Base-by-base conservation (phyloP, 345 rosid species). In the Gossypium arboreum region DNA sequence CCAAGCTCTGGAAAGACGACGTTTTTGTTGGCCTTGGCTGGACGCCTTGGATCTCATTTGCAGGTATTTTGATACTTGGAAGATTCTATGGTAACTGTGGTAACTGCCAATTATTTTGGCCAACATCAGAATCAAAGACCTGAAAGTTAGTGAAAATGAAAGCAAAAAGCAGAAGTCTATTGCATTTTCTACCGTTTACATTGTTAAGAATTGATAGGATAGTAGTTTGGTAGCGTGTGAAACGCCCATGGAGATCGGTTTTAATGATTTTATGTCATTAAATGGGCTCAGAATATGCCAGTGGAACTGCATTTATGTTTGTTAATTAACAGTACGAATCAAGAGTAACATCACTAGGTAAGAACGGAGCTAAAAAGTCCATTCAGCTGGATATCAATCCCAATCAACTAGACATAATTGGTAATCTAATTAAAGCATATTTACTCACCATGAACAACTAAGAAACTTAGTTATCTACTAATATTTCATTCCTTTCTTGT, bases 1-100 rank as follows among this genome's bases (percentile, higher is more conserved):
- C 98, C 98, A 56, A 91, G 98, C 89, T 91, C 97, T 1, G 98
- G 98, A 76, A 94, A 94, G 88, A 94, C 98, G 7, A 91, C 98
- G 1, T 65, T 94, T 9, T 90, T 94, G 72, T 79, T 92, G 87
- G 95, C 95, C 69, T 90, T 94, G 62, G 98, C 98, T 69, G 98
- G 98, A 69, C 95, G 97, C 16, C 95, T 92, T 55, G 87, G 87
- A 55, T 58, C 58, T 63, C 80, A 82, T 80, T 87, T 94, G 85
- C 89, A 88, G 97, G 98, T 94, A 81, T n/a, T 51, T 6, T 47
- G 73, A 67, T 66, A 66, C 17, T 45, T 45, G 24, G 50, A 10
- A 64, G 24, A 64, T 67, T 45, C 16, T 51, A 17, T 29, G 43
- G 39, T 7, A 70, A 20, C 20, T 50, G 43, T 50, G 3, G 57